These are phyloP conservation scores for Mortierella sp. DNA, from an alignment of 371 early-diverging fungal genomes.

Conservation along the genomic window DNA sequence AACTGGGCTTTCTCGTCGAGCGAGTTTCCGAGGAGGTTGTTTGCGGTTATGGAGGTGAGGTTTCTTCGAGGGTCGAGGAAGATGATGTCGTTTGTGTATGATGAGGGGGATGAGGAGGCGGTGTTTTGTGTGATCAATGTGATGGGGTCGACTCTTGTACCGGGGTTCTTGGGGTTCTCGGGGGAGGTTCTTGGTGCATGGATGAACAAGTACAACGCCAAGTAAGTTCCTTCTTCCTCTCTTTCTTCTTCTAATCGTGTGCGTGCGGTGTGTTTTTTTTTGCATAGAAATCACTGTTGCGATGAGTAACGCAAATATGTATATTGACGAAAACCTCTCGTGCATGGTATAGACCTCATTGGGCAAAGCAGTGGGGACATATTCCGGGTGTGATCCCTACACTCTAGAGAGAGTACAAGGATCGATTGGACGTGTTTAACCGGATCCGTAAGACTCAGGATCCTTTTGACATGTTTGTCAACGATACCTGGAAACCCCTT, in stretches of 20 bases:
- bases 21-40: not conserved
- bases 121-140: slow-evolving; percentile 30
- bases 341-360: slow-evolving; percentile 39
- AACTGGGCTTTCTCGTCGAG: not conserved
- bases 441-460: slow-evolving; percentile 46
- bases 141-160: slow-evolving; percentile 15
- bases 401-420: slow-evolving; percentile 22
- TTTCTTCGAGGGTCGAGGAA: not conserved
- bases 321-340: too few species aligned
- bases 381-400: slow-evolving; percentile 29
- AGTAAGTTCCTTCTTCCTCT: too few species aligned
- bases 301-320: too few species aligned
- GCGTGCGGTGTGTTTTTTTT: too few species aligned
- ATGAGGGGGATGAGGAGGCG: slow-evolving; percentile 20
- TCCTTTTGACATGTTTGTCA: slow-evolving; percentile 45
- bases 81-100: not conserved
- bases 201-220: slow-evolving; percentile 25
- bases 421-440: slow-evolving; percentile 38
- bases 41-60: not conserved
- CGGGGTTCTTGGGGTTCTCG: slow-evolving; percentile 24
- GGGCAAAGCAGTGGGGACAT: slow-evolving; percentile 55
- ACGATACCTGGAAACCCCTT: slow-evolving; percentile 28
- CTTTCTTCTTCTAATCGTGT: too few species aligned
- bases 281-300: too few species aligned
- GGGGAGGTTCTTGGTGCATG: not conserved